Conservation (phyloP, 176 grass and related monocot genomes). For the Oryza meyeriana region DNA sequence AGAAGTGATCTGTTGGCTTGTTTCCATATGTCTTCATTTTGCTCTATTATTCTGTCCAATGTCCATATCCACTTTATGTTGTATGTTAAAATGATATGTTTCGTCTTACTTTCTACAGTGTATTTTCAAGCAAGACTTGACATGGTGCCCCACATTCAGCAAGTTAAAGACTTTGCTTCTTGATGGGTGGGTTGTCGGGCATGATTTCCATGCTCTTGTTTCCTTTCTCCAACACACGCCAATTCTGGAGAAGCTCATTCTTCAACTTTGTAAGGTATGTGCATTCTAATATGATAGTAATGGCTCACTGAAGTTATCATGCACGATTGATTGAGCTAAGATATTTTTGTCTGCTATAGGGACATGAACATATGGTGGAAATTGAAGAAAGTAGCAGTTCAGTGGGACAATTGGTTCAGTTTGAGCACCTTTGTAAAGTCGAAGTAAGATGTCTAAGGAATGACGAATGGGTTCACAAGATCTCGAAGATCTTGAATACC, state of each 20-base stretch:
- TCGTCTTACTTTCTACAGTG: neutral
- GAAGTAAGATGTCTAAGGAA: neutral
- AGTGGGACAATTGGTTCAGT: neutral
- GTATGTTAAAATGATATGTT: neutral
- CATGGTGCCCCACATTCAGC: neutral
- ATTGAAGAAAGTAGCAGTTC: neutral
- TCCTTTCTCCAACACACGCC: neutral
- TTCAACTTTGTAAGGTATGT: neutral
- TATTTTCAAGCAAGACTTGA: neutral
- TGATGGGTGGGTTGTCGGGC: neutral
- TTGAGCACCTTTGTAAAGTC: neutral
- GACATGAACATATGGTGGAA: neutral
- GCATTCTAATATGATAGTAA: no score
- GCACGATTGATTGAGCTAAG: neutral
- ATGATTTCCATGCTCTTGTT: neutral
- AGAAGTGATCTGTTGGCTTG: neutral
- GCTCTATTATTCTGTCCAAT: no score
- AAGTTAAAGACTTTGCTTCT: neutral
- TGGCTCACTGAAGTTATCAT: neutral
- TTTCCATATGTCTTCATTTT: neutral
- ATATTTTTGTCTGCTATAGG: neutral
- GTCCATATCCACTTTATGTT: no score
- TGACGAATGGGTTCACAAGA: neutral
- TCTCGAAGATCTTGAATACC: neutral
- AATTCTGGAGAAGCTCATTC: neutral